Evolutionary conservation across 2,329 filamentous ascomycete species (phyloP), one percentile per base, ranked within the genome.

Genomic region (Leptodontidium sp.): DNA sequence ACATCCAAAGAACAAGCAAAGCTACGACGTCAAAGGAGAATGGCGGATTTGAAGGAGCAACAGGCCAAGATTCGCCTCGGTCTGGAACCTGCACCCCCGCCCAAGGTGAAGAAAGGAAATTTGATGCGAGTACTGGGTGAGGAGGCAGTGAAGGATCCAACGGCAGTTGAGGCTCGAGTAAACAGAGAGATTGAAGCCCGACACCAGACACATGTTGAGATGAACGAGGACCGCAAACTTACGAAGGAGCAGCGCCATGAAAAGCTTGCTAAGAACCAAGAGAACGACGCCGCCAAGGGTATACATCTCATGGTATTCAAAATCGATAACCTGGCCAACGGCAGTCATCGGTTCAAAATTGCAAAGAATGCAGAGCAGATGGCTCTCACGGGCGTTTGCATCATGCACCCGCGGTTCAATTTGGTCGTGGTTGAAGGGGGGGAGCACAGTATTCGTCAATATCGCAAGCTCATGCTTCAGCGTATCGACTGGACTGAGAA

Each of bases 401-500:
- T 99, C 72, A 90, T 98, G 85, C 90, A 98, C 77, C 96, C 96
- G 0, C 91, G 90, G 72, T 91, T 97, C 80, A 97, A 92, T 77
- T 82, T 99, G 2, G 89, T 99, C 17, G 89, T 99, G 71, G 94
- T 97, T 1, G 97, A 99, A 79, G 96, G 95, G 43, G 96, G 96
- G 49, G 85, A 90, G 69, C 91, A 96, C 82, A 92, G 91, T 68
- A 91, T 96, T 78, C 89, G 88, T 64, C 90, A 91, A 71, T 98
- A 95, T 84, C 93, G 92, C 79, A 98, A 97, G 79, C 85, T 99
- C 38, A 94, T 99, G 93, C 84, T 97, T 53, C 91, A 95, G 74
- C 93, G 96, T 59, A 94, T 98, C 77, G 91, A 97, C 79, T 99
- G 97, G 96, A 92, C 91, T 2, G 94, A 98, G 78, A 97, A 97